Conservation (phyloP, 176 grass and related monocot genomes). For the Bothriochloa decipiens region DNA sequence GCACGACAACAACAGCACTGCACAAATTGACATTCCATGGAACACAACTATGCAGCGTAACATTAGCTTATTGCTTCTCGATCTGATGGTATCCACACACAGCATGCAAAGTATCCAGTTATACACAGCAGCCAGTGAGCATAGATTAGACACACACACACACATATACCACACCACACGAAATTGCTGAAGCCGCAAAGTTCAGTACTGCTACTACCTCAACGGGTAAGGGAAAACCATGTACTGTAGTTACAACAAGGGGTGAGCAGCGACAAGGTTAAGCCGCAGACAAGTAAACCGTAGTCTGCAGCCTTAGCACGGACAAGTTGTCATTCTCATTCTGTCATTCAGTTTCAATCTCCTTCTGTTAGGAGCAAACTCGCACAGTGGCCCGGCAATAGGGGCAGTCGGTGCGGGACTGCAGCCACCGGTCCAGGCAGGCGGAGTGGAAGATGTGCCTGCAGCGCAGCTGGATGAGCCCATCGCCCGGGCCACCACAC, state of each 20-base stretch:
- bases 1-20: neutral
- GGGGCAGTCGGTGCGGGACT: slow-evolving; percentile 57
- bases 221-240: neutral
- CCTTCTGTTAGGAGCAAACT: slow-evolving; percentile 37
- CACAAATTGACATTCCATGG: neutral
- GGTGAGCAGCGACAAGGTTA: neutral
- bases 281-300: neutral
- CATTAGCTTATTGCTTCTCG: neutral
- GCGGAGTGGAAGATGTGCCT: slow-evolving; percentile 69
- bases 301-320: neutral
- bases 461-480: slow-evolving; percentile 58
- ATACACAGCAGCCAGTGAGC: neutral
- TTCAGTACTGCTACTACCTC: neutral
- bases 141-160: neutral
- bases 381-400: slow-evolving; percentile 57
- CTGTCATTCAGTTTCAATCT: neutral
- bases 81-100: neutral
- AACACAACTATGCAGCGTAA: neutral
- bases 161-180: neutral
- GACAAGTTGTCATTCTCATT: neutral
- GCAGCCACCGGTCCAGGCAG: slow-evolving; percentile 68
- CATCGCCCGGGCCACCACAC: neutral
- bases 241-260: neutral
- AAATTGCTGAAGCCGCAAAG: neutral
- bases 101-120: neutral